Conservation (phyloP, 139 green algal species). For the Chlorella vulgaris region DNA sequence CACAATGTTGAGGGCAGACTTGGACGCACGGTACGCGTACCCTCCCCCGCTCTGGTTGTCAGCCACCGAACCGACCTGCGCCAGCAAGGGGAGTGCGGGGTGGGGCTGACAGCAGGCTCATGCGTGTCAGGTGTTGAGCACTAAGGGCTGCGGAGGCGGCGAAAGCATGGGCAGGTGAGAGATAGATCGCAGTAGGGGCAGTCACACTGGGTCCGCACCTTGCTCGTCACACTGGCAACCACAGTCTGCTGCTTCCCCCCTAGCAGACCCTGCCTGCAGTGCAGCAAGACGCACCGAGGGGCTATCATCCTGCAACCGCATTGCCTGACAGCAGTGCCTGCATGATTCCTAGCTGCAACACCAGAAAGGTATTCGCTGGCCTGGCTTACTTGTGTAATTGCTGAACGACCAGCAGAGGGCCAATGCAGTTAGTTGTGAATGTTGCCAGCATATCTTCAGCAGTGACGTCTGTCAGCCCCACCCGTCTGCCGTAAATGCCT, state of each 20-base stretch:
- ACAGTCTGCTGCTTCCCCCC: conserved; percentile 16
- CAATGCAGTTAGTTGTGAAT: conserved; percentile 36
- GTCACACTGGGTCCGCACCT: not conserved
- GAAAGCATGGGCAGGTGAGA: not conserved
- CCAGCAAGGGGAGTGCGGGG: no score
- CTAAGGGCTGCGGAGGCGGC: not conserved
- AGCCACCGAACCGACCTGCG: conserved; percentile 27
- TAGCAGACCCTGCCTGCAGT: conserved; percentile 18
- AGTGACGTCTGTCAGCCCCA: conserved; percentile 6
- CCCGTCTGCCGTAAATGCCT: conserved; percentile 32
- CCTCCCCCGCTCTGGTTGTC: conserved; percentile 52
- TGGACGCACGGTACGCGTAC: conserved; percentile 51
- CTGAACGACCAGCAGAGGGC: conserved; percentile 39
- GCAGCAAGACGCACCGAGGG: no score
- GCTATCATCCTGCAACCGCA: no score
- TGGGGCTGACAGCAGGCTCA: no score
- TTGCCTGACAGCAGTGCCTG: no score
- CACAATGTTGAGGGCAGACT: conserved; percentile 55
- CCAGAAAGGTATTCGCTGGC: not conserved
- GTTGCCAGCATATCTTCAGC: conserved; percentile 27
- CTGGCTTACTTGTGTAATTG: conserved; percentile 25
- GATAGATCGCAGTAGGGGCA: not conserved
- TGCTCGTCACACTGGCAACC: conserved; percentile 38
- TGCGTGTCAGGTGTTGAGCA: no score
- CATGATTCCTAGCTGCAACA: not conserved